phyloP scores from a whole-genome alignment of 177 flowering plant genomes.

The Vitis hybrid region DNA sequence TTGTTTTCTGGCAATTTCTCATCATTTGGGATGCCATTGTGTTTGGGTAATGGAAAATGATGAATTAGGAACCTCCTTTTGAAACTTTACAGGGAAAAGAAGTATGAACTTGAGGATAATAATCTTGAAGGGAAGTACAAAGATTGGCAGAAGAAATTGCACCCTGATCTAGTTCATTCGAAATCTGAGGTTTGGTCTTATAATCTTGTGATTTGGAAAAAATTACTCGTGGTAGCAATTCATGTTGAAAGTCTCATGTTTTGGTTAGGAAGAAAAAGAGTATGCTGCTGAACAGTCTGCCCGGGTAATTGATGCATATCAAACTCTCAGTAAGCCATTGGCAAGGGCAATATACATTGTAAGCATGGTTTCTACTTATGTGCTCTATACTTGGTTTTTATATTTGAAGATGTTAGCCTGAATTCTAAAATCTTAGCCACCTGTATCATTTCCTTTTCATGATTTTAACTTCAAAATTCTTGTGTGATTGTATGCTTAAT shows the following conservation, averaged over 20 bases:
- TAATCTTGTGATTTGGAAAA: not conserved
- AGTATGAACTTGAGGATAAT: constrained; percentile 48
- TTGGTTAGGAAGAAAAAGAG: constrained; percentile 65
- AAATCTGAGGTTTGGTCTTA: constrained; percentile 69
- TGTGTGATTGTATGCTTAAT: too few species aligned
- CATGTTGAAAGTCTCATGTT: constrained; percentile 10
- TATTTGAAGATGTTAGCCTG: not conserved
- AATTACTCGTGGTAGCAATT: not conserved
- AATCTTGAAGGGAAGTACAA: constrained; percentile 81
- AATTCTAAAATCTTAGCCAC: not conserved
- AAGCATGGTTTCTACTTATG: constrained; percentile 21
- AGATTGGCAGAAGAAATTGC: constrained; percentile 94
- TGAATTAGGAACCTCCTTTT: not conserved
- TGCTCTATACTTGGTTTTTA: not conserved
- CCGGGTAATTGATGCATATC: constrained; percentile 86
- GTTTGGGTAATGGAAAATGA: not conserved
- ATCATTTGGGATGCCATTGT: not conserved
- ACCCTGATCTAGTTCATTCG: constrained; percentile 97
- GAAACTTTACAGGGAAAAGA: constrained; percentile 52
- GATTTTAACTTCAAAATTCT: too few species aligned
- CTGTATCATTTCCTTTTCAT: too few species aligned
- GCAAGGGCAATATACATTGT: constrained; percentile 82
- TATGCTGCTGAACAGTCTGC: constrained; percentile 97
- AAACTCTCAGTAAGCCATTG: constrained; percentile 67
- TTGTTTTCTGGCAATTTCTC: not conserved